Conservation (phyloP, 1,284 basidiomycete genomes). For the Laetiporus sulphureus region DNA sequence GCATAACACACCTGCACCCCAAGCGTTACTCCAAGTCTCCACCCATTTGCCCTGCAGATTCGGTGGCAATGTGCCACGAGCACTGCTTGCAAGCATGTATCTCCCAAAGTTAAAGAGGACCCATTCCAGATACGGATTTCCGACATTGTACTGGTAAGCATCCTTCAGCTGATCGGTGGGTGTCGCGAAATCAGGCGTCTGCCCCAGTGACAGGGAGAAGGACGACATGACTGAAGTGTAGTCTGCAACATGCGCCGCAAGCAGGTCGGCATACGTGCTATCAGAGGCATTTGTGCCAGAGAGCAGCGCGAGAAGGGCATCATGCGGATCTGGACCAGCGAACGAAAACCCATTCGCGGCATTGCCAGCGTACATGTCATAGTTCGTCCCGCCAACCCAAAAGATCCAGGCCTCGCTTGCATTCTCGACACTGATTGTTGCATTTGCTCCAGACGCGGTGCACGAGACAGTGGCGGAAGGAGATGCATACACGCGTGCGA, state of each 20-base stretch:
- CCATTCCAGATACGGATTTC: slow-evolving; percentile 67
- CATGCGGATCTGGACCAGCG: slow-evolving; percentile 53
- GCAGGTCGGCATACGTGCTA: slow-evolving; percentile 27
- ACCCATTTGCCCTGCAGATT: slow-evolving; percentile 76
- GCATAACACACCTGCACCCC: slow-evolving; percentile 58
- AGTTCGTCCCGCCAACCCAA: slow-evolving; percentile 70
- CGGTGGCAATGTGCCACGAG: slow-evolving; percentile 55
- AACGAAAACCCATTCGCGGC: slow-evolving; percentile 52
- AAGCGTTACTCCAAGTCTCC: slow-evolving; percentile 42
- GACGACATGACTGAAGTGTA: slow-evolving; percentile 34
- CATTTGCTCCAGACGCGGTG: slow-evolving; percentile 34
- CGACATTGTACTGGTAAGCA: slow-evolving; percentile 46
- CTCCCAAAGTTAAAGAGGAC: slow-evolving; percentile 67
- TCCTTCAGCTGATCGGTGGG: slow-evolving; percentile 54
- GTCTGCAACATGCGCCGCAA: slow-evolving; percentile 45
- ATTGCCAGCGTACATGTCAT: slow-evolving; percentile 54
- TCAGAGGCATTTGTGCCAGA: slow-evolving; percentile 22
- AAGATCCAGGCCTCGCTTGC: slow-evolving; percentile 50
- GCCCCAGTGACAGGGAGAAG: slow-evolving; percentile 57
- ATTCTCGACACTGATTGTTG: slow-evolving; percentile 43
- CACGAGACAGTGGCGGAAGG: slow-evolving; percentile 24
- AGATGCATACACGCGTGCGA: slow-evolving; percentile 39
- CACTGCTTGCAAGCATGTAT: slow-evolving; percentile 56
- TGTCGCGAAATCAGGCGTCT: slow-evolving; percentile 40
- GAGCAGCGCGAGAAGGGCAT: slow-evolving; percentile 36